phyloP scores from a whole-genome alignment of 129 eudicot genomes.

The Glebionis coronaria region DNA sequence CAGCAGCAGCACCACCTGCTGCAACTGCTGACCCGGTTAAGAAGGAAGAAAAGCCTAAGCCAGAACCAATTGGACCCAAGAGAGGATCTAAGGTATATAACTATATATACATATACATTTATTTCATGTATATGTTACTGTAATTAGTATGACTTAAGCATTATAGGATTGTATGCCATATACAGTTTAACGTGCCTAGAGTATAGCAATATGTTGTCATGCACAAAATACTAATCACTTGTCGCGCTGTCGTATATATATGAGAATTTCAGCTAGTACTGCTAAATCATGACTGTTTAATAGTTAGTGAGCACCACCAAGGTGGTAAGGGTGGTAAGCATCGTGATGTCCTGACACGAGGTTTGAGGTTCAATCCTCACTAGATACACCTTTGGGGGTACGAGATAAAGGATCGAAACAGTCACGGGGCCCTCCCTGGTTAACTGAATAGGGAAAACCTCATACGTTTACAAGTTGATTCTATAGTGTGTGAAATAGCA shows the following conservation, averaged over 20 bases:
- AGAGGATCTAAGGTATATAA: constrained; percentile 74
- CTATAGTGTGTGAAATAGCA: not conserved
- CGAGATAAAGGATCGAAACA: too few species aligned
- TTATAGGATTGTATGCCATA: not conserved
- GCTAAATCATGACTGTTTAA: not conserved
- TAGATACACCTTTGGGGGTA: too few species aligned
- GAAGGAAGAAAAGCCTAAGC: constrained; percentile 55
- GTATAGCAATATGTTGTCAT: not conserved
- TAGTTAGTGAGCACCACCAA: not conserved
- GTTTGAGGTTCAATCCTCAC: too few species aligned
- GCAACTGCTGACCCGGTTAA: constrained; percentile 37
- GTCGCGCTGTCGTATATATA: not conserved
- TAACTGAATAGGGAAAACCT: too few species aligned
- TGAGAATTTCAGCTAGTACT: not conserved
- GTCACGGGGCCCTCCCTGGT: too few species aligned
- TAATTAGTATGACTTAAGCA: too few species aligned
- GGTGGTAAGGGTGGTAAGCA: too few species aligned
- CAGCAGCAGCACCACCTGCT: constrained; percentile 41
- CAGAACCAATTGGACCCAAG: constrained; percentile 95
- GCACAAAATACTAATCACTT: not conserved
- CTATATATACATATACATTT: not conserved
- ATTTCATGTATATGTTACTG: not conserved
- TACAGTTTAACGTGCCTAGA: too few species aligned
- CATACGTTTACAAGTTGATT: too few species aligned
- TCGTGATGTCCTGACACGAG: too few species aligned